Evolutionary conservation across 768 basidiomycete genomes (phyloP).

Genomic region (Xerocomus brunneocitrinus): DNA sequence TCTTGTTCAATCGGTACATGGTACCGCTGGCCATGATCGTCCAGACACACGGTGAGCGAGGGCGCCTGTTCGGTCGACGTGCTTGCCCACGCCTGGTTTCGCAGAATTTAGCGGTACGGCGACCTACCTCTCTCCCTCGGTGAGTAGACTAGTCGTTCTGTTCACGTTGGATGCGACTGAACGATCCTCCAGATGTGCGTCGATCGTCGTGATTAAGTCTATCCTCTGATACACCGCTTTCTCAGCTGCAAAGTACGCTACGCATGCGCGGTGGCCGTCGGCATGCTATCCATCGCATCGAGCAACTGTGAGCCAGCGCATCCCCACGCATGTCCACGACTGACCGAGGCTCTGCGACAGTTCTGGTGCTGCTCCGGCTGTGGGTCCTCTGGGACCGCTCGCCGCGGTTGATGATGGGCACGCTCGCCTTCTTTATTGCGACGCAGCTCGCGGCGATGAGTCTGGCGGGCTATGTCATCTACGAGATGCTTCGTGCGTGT

Average conservation of each 20-base stretch:
- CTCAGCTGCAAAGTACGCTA: conserved; percentile 26
- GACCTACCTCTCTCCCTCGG: conserved; percentile 10
- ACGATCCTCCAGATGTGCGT: conserved; percentile 18
- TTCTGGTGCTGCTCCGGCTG: conserved; percentile 36
- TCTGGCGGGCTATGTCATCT: conserved; percentile 22
- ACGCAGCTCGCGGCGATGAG: conserved; percentile 27
- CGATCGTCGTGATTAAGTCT: background rate
- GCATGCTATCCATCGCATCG: conserved; percentile 32
- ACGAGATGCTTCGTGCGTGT: conserved; percentile 27
- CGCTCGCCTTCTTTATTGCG: conserved; percentile 27
- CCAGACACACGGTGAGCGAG: conserved; percentile 27
- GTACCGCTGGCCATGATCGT: conserved; percentile 30
- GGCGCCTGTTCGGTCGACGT: background rate
- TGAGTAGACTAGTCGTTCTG: conserved; percentile 1
- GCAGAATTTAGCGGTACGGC: conserved; percentile 23
- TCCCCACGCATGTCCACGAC: background rate
- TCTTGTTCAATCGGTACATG: conserved; percentile 32
- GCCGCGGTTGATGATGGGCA: conserved; percentile 26
- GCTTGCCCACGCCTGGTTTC: background rate
- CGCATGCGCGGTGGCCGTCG: conserved; percentile 22
- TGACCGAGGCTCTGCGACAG: conserved; percentile 15
- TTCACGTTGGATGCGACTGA: background rate
- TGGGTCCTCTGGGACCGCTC: conserved; percentile 36
- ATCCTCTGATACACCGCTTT: conserved; percentile 1
- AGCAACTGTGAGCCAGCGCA: conserved; percentile 31